These are phyloP conservation scores for Pseudovirgaria hyperparasitica DNA, from an alignment of 2,329 filamentous ascomycete species.

Conservation along the genomic window DNA sequence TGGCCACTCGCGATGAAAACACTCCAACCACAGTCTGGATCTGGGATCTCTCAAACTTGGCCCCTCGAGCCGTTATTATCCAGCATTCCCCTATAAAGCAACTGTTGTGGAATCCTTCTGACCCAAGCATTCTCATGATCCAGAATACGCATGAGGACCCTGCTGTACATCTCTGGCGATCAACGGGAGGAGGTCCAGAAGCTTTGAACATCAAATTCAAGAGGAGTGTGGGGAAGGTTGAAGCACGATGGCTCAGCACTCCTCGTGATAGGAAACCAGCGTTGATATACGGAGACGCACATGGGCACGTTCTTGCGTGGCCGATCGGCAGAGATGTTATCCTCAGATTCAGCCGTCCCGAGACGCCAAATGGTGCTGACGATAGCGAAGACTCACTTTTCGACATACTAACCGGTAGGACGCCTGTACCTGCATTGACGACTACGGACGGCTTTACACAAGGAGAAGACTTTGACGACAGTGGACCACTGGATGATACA, in stretches of 20 bases:
- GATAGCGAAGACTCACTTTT: conserved; percentile 34
- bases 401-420: conserved; percentile 35
- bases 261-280: conserved; percentile 17
- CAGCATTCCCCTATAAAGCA: conserved; percentile 31
- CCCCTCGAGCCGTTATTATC: conserved; percentile 27
- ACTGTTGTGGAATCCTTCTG: conserved; percentile 30
- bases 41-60: conserved; percentile 29
- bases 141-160: conserved; percentile 28
- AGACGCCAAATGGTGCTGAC: conserved; percentile 19
- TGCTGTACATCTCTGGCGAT: conserved; percentile 26
- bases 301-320: conserved; percentile 26
- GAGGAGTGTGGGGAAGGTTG: conserved; percentile 15
- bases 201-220: conserved; percentile 10
- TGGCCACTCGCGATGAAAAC: conserved; percentile 25
- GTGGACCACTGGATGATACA: too few relatives aligned
- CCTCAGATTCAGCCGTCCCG: conserved; percentile 12
- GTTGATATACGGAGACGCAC: conserved; percentile 23
- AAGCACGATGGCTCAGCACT: conserved; percentile 15
- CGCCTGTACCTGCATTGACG: conserved; percentile 23
- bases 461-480: too few relatives aligned
- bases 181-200: conserved; percentile 9
- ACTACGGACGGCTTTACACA: too few relatives aligned
- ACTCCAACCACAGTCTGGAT: conserved; percentile 34
- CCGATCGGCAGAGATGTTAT: conserved; percentile 27
- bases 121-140: conserved; percentile 25